Conservation (phyloP, 306 rosid genomes). For the Sophora flavescens region DNA sequence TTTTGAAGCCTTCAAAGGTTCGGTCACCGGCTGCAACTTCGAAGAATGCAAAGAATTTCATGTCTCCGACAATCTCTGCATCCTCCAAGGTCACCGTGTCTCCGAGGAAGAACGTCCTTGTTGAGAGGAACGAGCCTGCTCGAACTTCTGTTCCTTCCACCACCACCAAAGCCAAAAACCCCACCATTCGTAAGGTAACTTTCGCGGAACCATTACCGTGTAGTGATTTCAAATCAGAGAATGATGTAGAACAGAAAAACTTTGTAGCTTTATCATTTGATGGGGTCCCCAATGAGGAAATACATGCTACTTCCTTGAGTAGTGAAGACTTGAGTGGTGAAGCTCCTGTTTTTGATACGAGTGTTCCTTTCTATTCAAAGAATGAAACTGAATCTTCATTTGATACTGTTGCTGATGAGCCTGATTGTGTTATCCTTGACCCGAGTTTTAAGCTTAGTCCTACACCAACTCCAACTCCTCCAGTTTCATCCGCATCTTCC, state of each 20-base stretch:
- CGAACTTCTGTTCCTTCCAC: conserved; percentile 48
- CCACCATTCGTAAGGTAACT: conserved; percentile 55
- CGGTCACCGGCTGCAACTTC: conserved; percentile 66
- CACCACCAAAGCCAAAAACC: conserved; percentile 50
- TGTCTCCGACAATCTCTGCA: conserved; percentile 93
- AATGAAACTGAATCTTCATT: conserved; percentile 24
- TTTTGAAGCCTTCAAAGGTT: conserved; percentile 51
- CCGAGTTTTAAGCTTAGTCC: conserved; percentile 81
- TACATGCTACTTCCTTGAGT: conserved; percentile 32
- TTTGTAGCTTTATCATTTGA: conserved; percentile 34
- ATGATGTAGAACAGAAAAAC: conserved; percentile 7
- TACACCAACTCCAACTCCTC: conserved; percentile 58
- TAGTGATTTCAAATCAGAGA: conserved; percentile 24
- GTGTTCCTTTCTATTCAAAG: conserved; percentile 36
- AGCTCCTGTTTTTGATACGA: conserved; percentile 9
- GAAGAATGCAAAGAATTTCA: conserved; percentile 75
- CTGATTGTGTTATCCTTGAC: conserved; percentile 72
- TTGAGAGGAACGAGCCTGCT: conserved; percentile 71
- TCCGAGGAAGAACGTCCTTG: conserved; percentile 76
- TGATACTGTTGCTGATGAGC: conserved; percentile 48
- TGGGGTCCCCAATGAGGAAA: conserved; percentile 44
- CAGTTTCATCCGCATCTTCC: conserved; percentile 41
- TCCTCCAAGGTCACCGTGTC: conserved; percentile 69
- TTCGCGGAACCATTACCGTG: conserved; percentile 49
- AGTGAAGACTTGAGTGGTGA: conserved; percentile 45